phyloP scores from a whole-genome alignment of 2,329 filamentous ascomycete species.

The Claviceps purpurea region DNA sequence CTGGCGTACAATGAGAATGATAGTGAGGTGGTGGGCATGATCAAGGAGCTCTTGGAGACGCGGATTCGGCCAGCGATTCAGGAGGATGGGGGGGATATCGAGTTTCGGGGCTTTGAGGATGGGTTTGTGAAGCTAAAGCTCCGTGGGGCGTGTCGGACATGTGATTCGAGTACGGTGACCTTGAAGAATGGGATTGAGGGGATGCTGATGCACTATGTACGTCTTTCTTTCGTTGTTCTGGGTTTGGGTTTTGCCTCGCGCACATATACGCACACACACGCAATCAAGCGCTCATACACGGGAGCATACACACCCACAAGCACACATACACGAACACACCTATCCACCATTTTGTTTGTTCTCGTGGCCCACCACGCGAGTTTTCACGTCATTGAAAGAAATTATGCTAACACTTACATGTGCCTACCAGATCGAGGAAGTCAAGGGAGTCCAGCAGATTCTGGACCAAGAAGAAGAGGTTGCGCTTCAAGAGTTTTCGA shows the following conservation, averaged over 20 bases:
- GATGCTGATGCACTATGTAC: conserved; percentile 93
- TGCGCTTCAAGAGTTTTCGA: conserved; percentile 74
- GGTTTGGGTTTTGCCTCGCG: too few species aligned
- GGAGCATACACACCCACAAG: too few species aligned
- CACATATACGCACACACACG: too few species aligned
- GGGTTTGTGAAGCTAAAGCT: conserved; percentile 80
- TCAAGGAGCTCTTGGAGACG: conserved; percentile 93
- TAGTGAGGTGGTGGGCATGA: conserved; percentile 92
- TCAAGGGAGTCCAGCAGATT: conserved; percentile 82
- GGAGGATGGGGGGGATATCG: conserved; percentile 95
- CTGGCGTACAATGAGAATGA: conserved; percentile 81
- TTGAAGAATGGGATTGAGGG: conserved; percentile 96
- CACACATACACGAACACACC: too few species aligned
- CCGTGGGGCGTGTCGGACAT: conserved; percentile 85
- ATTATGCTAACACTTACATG: neutral
- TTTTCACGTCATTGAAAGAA: too few species aligned
- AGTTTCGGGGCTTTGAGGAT: conserved; percentile 75
- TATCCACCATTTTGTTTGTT: too few species aligned
- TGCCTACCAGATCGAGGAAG: conserved; percentile 68
- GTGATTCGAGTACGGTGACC: conserved; percentile 92
- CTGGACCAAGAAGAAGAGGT: conserved; percentile 87
- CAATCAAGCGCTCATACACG: too few species aligned
- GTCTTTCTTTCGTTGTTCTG: conserved; percentile 20
- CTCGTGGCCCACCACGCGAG: too few species aligned
- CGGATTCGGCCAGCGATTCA: conserved; percentile 91